These are phyloP conservation scores for Leptographium wingfieldii DNA, from an alignment of 2,329 filamentous ascomycete species.

Conservation along the genomic window DNA sequence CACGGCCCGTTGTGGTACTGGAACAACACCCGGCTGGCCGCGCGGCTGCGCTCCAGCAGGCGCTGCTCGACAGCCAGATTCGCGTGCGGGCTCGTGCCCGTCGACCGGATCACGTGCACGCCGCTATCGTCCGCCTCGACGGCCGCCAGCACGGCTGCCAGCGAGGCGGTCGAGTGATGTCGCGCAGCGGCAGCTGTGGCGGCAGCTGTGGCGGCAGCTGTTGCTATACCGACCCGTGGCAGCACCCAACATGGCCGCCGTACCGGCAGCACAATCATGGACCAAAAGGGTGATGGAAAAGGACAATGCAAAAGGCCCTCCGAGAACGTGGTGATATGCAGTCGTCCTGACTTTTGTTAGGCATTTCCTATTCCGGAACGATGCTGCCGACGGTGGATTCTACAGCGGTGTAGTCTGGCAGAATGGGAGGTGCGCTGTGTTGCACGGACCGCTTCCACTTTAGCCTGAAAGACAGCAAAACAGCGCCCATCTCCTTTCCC, in stretches of 20 bases:
- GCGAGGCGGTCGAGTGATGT: conserved; percentile 20
- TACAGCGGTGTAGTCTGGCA: neutral
- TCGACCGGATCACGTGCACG: conserved; percentile 59
- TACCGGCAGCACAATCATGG: neutral
- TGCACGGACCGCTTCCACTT: neutral
- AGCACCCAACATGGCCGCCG: too few relatives aligned
- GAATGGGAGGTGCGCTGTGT: neutral
- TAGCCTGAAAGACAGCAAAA: neutral
- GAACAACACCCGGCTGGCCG: conserved; percentile 66
- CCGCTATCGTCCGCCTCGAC: conserved; percentile 34
- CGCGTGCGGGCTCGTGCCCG: conserved; percentile 61
- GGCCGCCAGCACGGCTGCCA: neutral
- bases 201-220: too few relatives aligned
- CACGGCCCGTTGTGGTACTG: conserved; percentile 81
- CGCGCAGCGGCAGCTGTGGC: neutral
- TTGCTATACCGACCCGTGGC: too few relatives aligned
- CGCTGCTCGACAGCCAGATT: conserved; percentile 94
- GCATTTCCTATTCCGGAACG: neutral
- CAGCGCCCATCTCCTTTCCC: neutral
- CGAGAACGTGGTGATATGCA: too few relatives aligned
- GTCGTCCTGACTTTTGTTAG: too few relatives aligned
- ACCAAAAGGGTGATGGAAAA: too few relatives aligned
- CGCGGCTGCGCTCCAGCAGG: conserved; percentile 61
- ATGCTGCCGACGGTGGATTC: neutral
- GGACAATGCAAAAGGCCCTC: neutral